Base-by-base conservation (phyloP, 1,139 yeast genomes). In the Zhuliangozyma parablackwelliae region DNA sequence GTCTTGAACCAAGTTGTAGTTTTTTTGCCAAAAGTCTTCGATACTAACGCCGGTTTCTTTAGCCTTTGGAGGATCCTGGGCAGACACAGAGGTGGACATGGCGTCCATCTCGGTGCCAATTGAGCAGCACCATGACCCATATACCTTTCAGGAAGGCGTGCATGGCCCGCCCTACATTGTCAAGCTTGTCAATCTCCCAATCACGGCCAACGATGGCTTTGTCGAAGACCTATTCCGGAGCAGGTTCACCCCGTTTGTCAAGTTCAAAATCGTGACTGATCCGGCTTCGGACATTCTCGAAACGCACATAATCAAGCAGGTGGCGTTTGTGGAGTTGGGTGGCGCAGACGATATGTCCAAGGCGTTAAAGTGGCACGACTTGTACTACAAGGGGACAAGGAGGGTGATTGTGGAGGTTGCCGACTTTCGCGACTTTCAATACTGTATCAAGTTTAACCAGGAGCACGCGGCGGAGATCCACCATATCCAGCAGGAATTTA, bases 1-100 rank as follows among this genome's bases (percentile, higher is more conserved):
- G 80, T 73, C 51, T 43, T 23, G n/a, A n/a, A n/a, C n/a, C n/a
- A n/a, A n/a, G n/a, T 21, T 20, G 13, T 28, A n/a, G 10, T 26
- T n/a, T 9, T 4, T 21, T 23, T 21, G 6, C 10, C 21, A 34
- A 10, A 30, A n/a, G 6, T 9, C 11, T 11, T n/a, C 27, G 11
- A 9, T 26, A n/a, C 21, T 30, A 13, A 26, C 35, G 12, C 11
- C 12, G 29, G 3, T 13, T 6, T 21, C 32, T 54, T 38, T 39
- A 65, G 72, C 68, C 21, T 61, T 60, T 46, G 80, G 79, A 39
- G 82, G 83, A 39, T 76, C 84, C 31, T 83, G 92, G 88, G 90
- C 88, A 32, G 90, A 82, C 50, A 82, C 78, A 42, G 89, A 82
- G 46, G 73, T 83, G 39, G 89, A 82, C 59, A 68, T 81, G 61